Evolutionary conservation across 768 basidiomycete species (phyloP).

Genomic region (Ephemerocybe angulata): DNA sequence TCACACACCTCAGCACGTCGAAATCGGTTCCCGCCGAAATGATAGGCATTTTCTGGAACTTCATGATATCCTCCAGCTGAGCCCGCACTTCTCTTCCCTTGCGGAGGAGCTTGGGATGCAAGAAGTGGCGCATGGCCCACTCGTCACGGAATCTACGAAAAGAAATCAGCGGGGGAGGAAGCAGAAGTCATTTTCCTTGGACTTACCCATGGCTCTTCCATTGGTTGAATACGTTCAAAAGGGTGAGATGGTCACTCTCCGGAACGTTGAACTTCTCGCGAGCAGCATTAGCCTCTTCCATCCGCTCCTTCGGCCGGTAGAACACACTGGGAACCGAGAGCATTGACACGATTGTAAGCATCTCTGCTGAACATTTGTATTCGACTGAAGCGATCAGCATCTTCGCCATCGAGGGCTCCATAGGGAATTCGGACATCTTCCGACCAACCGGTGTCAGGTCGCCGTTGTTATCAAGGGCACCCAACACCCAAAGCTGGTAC

Average conservation of each 20-base stretch:
- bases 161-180: conserved; percentile 4
- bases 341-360: conserved; percentile 99
- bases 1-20: conserved; percentile 72
- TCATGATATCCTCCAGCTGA: conserved; percentile 99
- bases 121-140: conserved; percentile 92
- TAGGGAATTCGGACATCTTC: conserved; percentile 99
- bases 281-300: conserved; percentile 97
- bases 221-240: conserved; percentile 95
- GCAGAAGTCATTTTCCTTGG: neutral
- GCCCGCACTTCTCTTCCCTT: conserved; percentile 94
- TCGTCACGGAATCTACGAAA: conserved; percentile 77
- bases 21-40: conserved; percentile 93
- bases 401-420: conserved; percentile 99
- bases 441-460: conserved; percentile 88
- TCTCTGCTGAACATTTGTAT: conserved; percentile 88
- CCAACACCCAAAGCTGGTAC: conserved; percentile 99
- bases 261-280: conserved; percentile 98
- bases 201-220: conserved; percentile 94
- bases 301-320: conserved; percentile 93
- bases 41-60: conserved; percentile 94
- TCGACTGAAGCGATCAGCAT: conserved; percentile 97
- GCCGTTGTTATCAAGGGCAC: conserved; percentile 96
- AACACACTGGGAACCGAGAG: conserved; percentile 96
- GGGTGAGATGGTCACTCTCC: conserved; percentile 94
- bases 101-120: conserved; percentile 92